A percentile compares a stretch with the other conserved stretches of the same genome.
phyloP scores from a whole-genome alignment of 441 rosid genomes.

The Arabidopsis hybrid region DNA sequence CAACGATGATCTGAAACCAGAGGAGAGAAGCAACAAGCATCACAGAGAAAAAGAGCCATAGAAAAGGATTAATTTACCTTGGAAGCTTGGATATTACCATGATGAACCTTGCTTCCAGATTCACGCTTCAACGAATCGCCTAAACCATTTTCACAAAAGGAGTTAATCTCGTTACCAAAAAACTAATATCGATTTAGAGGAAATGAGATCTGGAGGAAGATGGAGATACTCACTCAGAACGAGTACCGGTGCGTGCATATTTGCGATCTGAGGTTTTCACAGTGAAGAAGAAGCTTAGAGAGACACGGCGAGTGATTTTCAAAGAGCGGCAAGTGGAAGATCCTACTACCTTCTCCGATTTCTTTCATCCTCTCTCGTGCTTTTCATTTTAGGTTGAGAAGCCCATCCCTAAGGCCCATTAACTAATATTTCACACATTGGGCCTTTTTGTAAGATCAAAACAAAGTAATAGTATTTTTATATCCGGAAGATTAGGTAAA shows the following conservation, averaged over 20 bases:
- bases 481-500: no score
- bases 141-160: constrained; percentile 31
- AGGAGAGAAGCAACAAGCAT: background rate
- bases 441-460: background rate
- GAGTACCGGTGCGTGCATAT: constrained; percentile 64
- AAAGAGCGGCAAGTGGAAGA: constrained; percentile 20
- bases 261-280: constrained; percentile 10
- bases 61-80: constrained; percentile 45
- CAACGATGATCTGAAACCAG: background rate
- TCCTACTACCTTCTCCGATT: background rate
- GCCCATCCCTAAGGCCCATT: constrained; percentile 26
- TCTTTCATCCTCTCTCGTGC: background rate
- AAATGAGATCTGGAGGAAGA: constrained; percentile 9
- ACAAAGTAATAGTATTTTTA: no score
- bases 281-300: background rate
- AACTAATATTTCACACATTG: background rate
- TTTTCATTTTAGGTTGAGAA: constrained; percentile 1
- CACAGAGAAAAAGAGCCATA: background rate
- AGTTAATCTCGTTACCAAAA: background rate
- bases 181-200: background rate
- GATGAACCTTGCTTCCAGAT: constrained; percentile 69
- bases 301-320: constrained; percentile 21
- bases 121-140: constrained; percentile 78
- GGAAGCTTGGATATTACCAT: constrained; percentile 72
- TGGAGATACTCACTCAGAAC: constrained; percentile 55